Conservation (phyloP, 2,329 filamentous ascomycete genomes). For the Pseudogymnoascus sp. region DNA sequence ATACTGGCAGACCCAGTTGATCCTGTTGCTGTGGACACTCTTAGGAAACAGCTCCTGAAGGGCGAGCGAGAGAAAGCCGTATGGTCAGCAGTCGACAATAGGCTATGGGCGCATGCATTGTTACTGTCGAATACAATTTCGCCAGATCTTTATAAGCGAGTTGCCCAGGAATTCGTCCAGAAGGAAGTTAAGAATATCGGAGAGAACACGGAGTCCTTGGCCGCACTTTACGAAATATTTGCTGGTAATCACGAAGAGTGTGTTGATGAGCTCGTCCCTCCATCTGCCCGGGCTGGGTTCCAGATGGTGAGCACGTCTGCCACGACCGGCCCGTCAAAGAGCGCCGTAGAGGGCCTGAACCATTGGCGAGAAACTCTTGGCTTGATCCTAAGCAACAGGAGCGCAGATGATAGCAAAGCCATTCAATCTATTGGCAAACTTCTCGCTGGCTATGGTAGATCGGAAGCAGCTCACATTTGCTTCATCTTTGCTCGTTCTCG, state of each 20-base stretch:
- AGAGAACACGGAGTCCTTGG: slow-evolving; percentile 75
- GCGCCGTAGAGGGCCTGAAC: slow-evolving; percentile 75
- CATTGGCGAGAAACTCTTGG: slow-evolving; percentile 89
- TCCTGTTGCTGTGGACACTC: slow-evolving; percentile 56
- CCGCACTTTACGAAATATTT: slow-evolving; percentile 86
- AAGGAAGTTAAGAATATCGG: slow-evolving; percentile 83
- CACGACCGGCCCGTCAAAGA: slow-evolving; percentile 51
- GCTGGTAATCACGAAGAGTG: slow-evolving; percentile 92
- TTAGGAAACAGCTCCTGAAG: slow-evolving; percentile 64
- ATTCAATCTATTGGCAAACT: slow-evolving; percentile 74
- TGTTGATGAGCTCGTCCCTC: slow-evolving; percentile 88
- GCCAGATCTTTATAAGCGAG: slow-evolving; percentile 79
- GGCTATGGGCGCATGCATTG: slow-evolving; percentile 94
- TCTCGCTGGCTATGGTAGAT: slow-evolving; percentile 73
- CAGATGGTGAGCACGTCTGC: slow-evolving; percentile 77
- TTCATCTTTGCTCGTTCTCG: slow-evolving; percentile 73
- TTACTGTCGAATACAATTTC: slow-evolving; percentile 73
- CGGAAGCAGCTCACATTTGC: slow-evolving; percentile 89
- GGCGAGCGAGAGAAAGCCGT: slow-evolving; percentile 87
- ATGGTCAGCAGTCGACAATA: slow-evolving; percentile 86
- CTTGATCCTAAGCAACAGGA: slow-evolving; percentile 82
- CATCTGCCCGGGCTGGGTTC: slow-evolving; percentile 82
- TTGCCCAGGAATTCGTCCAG: slow-evolving; percentile 89
- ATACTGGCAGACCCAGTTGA: slow-evolving; percentile 60
- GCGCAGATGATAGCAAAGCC: slow-evolving; percentile 66